Evolutionary conservation across 345 rosid genomes (phyloP).

Genomic region (Firmiana major): DNA sequence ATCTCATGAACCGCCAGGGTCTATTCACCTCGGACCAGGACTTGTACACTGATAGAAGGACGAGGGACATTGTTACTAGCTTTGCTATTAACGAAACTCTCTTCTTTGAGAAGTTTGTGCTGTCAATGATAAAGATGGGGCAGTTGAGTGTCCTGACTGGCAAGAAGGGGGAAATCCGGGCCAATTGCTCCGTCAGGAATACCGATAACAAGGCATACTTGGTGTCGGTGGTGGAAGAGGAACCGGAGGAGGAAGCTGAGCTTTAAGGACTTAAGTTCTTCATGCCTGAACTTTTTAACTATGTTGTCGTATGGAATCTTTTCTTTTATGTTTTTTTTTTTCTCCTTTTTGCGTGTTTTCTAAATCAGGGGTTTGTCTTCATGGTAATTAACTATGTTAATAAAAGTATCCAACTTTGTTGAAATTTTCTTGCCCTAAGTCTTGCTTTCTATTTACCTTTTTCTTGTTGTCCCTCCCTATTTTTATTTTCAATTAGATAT

Average conservation of each 20-base stretch:
- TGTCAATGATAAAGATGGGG: slow-evolving; percentile 71
- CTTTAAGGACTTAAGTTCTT: neutral
- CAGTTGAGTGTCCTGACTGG: slow-evolving; percentile 64
- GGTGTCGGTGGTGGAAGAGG: slow-evolving; percentile 47
- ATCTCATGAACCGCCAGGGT: slow-evolving; percentile 80
- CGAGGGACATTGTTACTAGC: slow-evolving; percentile 54
- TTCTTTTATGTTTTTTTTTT: neutral
- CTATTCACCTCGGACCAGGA: slow-evolving; percentile 89
- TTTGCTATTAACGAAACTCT: slow-evolving; percentile 50
- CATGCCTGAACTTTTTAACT: neutral
- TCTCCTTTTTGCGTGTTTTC: neutral
- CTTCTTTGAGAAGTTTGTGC: slow-evolving; percentile 63
- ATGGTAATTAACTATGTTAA: neutral
- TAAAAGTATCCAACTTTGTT: neutral
- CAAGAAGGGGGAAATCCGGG: slow-evolving; percentile 62
- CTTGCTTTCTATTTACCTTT: too few relatives aligned
- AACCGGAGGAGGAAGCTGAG: slow-evolving; percentile 28
- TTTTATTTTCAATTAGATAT: too few relatives aligned
- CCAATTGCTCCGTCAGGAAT: slow-evolving; percentile 68
- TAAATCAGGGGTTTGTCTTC: neutral
- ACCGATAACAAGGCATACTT: slow-evolving; percentile 27
- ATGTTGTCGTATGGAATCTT: neutral
- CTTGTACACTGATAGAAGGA: slow-evolving; percentile 50
- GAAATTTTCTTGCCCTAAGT: too few relatives aligned
- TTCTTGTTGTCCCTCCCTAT: too few relatives aligned